Evolutionary conservation across 163 green algal genomes (phyloP).

Genomic region (Prototheca cutis): DNA sequence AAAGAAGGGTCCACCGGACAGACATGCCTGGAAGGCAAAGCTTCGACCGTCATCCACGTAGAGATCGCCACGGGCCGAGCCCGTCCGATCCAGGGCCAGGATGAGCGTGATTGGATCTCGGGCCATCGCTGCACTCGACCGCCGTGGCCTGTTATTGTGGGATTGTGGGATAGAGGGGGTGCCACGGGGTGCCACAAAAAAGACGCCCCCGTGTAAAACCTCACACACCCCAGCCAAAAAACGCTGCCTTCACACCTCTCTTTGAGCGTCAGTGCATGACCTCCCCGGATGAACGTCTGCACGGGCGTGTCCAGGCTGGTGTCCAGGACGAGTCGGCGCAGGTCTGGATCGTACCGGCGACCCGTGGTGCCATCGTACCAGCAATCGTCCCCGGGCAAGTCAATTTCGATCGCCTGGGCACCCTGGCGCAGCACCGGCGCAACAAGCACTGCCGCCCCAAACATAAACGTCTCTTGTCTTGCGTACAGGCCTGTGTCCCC

Average conservation of each 20-base stretch:
- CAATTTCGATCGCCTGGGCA: slow-evolving; percentile 25
- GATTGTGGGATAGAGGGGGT: too few relatives aligned
- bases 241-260: slow-evolving; percentile 50
- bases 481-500: slow-evolving; percentile 5
- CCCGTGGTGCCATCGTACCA: slow-evolving; percentile 59
- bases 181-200: too few relatives aligned
- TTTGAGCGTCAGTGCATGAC: slow-evolving; percentile 54
- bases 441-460: slow-evolving; percentile 60
- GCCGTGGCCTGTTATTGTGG: slow-evolving; percentile 3
- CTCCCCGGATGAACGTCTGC: slow-evolving; percentile 63
- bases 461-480: slow-evolving; percentile 74
- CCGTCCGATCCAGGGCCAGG: slow-evolving; percentile 55
- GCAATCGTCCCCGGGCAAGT: slow-evolving; percentile 38
- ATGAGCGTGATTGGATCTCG: slow-evolving; percentile 78
- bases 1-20: too few relatives aligned
- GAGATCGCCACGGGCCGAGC: slow-evolving; percentile 46
- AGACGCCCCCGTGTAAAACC: too few relatives aligned
- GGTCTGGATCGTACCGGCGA: background rate
- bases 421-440: slow-evolving; percentile 51
- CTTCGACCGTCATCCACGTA: slow-evolving; percentile 82
- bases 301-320: slow-evolving; percentile 22
- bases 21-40: slow-evolving; percentile 47
- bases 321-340: background rate
- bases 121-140: slow-evolving; percentile 39
- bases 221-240: too few relatives aligned